Evolutionary conservation across 495 filamentous ascomycete genomes (phyloP), one percentile per base, ranked within the genome.

Genomic region (Oleoguttula mirabilis): DNA sequence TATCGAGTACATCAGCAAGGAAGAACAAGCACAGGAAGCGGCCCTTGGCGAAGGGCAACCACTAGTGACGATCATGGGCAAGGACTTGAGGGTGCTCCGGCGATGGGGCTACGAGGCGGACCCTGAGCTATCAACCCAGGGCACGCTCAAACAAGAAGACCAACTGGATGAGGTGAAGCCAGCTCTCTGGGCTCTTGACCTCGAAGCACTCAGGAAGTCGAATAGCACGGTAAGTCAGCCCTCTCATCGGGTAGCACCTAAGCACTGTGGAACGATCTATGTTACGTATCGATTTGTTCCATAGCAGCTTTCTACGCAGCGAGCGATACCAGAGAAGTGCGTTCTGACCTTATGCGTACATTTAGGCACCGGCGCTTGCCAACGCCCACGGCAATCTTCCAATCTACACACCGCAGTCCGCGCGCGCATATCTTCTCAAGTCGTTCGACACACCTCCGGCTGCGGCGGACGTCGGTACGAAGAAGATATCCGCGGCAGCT

Each of bases 11-110:
- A 80, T 75, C 0, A 70, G 66, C 21, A 73, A 69, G 32, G 79
- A 78, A 8, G 82, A 82, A 32, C 36, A 24, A 12, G 43, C 32
- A 16, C 20, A 34, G 2, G 69, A 81, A 20, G 75, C 83, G 53
- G 75, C 78, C 2, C 82, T 76, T 74, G 81, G 79, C 4, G 67
- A 77, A 39, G 84, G 84, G 2, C 82, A 87, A 55, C 82, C 84
- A 0, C 64, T 66, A 21, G 66, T 84, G 10, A 73, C 55, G 41
- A 67, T 90, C 14, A 70, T 88, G 66, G 79, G 80, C 0, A 68
- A 82, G 39, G 76, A 84, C 44, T 66, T 88, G 32, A 66, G 68
- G 15, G 78, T 87, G 2, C 62, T 92, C 53, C 84, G 82, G 60
- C 60, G 84, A 56, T 77, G 80, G 59, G 83, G 77, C 4, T 88